Base-by-base conservation (phyloP, 345 rosid genomes). In the Mangifera indica region DNA sequence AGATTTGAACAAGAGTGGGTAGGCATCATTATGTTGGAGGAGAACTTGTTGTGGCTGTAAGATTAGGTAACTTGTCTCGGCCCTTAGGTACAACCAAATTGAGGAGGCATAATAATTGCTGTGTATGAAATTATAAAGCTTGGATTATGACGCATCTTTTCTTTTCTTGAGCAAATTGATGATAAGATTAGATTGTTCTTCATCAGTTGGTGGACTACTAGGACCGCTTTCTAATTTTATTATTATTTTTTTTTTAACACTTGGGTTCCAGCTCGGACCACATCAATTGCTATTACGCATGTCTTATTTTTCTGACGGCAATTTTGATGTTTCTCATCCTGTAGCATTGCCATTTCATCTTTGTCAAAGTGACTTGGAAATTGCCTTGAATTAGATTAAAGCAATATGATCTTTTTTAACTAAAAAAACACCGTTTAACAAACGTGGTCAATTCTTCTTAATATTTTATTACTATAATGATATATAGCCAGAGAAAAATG, bases 101-200 rank as follows among this genome's bases (percentile, higher is more conserved):
- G 14, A 68, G 54, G 71, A 68, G 15, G 21, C 51, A 54, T 55
- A 45, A 53, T 49, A n/a, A n/a, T 54, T 68, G 51, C 54, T 68
- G n/a, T 54, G 62, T 54, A 54, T 54, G 42, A 5, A 37, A 37
- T 37, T 12, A 14, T 7, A 20, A 58, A 14, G 48, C 18, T 67
- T 3, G 8, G 34, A 53, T 67, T 37, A 54, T 67, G 32, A 67
- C 14, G 61, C 26, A 48, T 49, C 42, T 34, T 34, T 34, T 37
- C 8, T 37, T 37, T 29, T 29, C 32, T 37, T 37, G 0, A 37
- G 42, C 42, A 37, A 37, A 22, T 46, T 64, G 68, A 8, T 63
- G 67, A 22, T 37, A n/a, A 17, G 58, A 54, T 29, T 24, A 48
- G 3, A 37, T 20, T 20, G 48, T 13, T 42, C 7, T n/a, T n/a